Evolutionary conservation across 106 monocot genomes (phyloP), one percentile per base, ranked within the genome.

Genomic region (Platanthera guangdongensis): DNA sequence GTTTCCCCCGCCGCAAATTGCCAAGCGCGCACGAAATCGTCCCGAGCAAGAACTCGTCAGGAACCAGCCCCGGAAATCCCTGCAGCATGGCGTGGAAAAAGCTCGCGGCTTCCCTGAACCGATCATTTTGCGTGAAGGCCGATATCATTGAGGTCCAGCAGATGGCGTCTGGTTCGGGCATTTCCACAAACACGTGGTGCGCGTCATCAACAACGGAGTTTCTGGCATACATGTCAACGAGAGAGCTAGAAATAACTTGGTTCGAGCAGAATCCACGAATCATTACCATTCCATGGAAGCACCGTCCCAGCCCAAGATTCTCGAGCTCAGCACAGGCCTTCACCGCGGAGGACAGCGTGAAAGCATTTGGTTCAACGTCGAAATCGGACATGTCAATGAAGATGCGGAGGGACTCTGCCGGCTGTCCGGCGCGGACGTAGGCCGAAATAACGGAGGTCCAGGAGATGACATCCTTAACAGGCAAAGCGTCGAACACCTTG

Each of bases 81-180:
- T 74, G 64, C 79, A 86, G 75, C 85, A 91, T 88, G 3, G 57
- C n/a, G 55, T 76, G 77, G 72, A 97, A 93, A 48, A 78, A 78
- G 9, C n/a, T 25, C 70, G 94, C 32, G 2, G 93, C 96, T n/a
- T 89, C 86, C 3, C 84, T 62, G 19, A 86, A 94, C 67, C 57
- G 16, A 28, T 93, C 96, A 45, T 89, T 91, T 60, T 81, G 51
- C 3, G 87, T 79, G 13, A 84, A 82, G 4, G 85, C 84, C 0
- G 96, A 97, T 18, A 97, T 88, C 50, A 89, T 77, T 13, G 93
- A 86, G 7, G 96, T 97, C 91, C 93, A 97, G 57, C 87, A 89
- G 12, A 97, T 83, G 2, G 80, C 70, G 30, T 97, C 93, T 0
- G 87, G 84, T 1, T 74, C 82, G 25, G 39, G 53, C 79, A 91